A percentile compares a stretch with the other conserved stretches of the same genome.
Conservation (phyloP, 345 rosid genomes). For the Aurinia saxatilis region DNA sequence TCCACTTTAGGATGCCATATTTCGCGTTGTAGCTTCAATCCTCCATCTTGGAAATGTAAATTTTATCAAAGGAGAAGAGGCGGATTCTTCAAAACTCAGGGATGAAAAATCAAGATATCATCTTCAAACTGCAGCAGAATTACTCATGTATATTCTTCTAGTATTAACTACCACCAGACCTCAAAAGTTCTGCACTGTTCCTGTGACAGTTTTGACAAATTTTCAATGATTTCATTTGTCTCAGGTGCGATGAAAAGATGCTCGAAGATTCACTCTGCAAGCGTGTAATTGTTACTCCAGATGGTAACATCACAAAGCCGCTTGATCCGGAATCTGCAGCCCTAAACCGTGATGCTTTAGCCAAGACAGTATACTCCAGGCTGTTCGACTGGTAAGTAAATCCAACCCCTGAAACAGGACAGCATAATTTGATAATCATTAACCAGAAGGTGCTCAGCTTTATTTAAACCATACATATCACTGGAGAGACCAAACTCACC, state of each 20-base stretch:
- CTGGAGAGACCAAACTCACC: not conserved
- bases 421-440: not conserved
- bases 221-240: conserved; percentile 1
- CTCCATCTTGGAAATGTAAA: conserved; percentile 72
- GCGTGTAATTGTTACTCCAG: conserved; percentile 76
- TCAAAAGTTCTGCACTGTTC: not conserved
- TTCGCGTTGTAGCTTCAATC: conserved; percentile 65
- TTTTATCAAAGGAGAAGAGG: conserved; percentile 59
- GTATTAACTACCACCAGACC: not conserved
- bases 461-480: no score
- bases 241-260: conserved; percentile 62
- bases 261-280: conserved; percentile 67
- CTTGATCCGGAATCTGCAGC: conserved; percentile 60
- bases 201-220: not conserved
- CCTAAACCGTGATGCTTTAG: conserved; percentile 61
- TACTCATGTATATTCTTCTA: conserved; percentile 38
- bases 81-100: conserved; percentile 61
- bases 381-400: conserved; percentile 60
- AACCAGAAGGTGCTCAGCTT: not conserved
- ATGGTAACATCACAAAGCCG: conserved; percentile 61
- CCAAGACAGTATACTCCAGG: conserved; percentile 65
- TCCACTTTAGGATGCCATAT: conserved; percentile 55
- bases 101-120: conserved; percentile 59
- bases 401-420: not conserved
- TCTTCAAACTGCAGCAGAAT: conserved; percentile 59